Percentiles rank a stretch among this genome's conserved stretches.
Evolutionary conservation across 2,329 filamentous ascomycete genomes (phyloP).

Genomic region (Piedraia hortae): DNA sequence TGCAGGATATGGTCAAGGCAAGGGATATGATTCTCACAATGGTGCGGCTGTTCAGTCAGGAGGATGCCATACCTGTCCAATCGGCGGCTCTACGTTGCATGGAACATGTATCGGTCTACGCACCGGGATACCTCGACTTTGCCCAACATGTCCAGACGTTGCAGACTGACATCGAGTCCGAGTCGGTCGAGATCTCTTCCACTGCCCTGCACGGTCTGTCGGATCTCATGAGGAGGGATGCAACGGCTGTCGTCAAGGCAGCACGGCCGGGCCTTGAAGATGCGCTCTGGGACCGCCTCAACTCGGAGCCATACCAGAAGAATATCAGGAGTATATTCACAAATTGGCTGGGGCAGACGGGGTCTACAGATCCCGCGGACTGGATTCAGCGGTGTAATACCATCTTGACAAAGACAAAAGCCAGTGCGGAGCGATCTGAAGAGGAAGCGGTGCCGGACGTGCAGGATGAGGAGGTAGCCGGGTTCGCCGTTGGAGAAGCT

Average conservation of each 20-base stretch:
- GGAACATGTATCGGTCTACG: conserved; percentile 79
- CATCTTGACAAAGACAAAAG: conserved; percentile 65
- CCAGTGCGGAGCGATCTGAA: conserved; percentile 29
- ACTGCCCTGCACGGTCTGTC: conserved; percentile 67
- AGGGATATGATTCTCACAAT: conserved; percentile 73
- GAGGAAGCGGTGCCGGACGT: conserved; percentile 40
- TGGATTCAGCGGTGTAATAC: conserved; percentile 79
- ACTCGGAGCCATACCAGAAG: conserved; percentile 46
- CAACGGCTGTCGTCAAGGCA: conserved; percentile 50
- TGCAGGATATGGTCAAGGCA: conserved; percentile 81
- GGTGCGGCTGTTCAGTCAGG: conserved; percentile 46
- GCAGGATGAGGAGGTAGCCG: conserved; percentile 87
- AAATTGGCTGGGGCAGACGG: conserved; percentile 85
- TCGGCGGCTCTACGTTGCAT: conserved; percentile 56
- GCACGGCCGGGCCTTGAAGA: conserved; percentile 63
- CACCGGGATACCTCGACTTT: conserved; percentile 66
- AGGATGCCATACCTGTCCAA: conserved; percentile 42
- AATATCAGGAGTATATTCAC: conserved; percentile 65
- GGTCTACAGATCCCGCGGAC: conserved; percentile 45
- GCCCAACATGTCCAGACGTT: conserved; percentile 55
- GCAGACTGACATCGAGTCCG: conserved; percentile 48
- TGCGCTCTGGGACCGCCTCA: conserved; percentile 70
- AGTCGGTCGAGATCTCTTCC: conserved; percentile 44
- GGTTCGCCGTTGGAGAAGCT: conserved; percentile 43
- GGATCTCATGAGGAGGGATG: conserved; percentile 82